Base-by-base conservation (phyloP, 73 alveolate genomes). In the Paramecium primaurelia region DNA sequence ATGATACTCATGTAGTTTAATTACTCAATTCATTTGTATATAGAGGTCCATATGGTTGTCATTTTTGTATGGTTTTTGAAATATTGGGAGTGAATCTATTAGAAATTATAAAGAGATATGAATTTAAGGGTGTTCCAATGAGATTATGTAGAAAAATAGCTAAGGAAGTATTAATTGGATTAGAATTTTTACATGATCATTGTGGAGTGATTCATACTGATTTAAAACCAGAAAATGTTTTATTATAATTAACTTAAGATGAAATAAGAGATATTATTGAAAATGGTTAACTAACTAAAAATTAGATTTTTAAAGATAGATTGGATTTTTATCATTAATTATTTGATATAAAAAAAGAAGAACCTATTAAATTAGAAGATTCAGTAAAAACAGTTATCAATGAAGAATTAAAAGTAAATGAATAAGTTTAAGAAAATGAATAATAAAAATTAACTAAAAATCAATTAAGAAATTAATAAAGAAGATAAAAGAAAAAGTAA, bases 201-300 rank as follows among this genome's bases (percentile, higher is more conserved):
- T 97, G 99, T 87, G 97, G 98, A 7, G 95, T 97, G 16, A 97
- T 97, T 73, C 99, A 97, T 87, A 97, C 99, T 9, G 99, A 97
- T 87, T 95, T 92, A 34, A 92, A 92, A 58, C 95, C 92, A 80
- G 95, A 92, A 37, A 92, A 92, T 77, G 92, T 92, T 16, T 77
- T 92, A 6, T 58, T 92, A 6, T 80, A 77, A 8, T 71, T 92
- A 26, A 54, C 93, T 2, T 38, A 92, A 58, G 92, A 85, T n/a
- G 93, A 92, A 32, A 92, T 83, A 11, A 71, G 44, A 71, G 86
- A 64, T 71, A 89, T 89, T 12, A 83, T 89, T 0, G 94, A 89
- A 18, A 89, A 89, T 47, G 94, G 94, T 32, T 37, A 89, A 58
- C 26, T 89, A 12, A 83, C 86, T 47, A 89, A 89, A 30, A 71